A percentile compares a stretch with the other conserved stretches of the same genome.
Evolutionary conservation across 2,329 filamentous ascomycete species (phyloP).

Genomic region (Aspergillus ochraceus): DNA sequence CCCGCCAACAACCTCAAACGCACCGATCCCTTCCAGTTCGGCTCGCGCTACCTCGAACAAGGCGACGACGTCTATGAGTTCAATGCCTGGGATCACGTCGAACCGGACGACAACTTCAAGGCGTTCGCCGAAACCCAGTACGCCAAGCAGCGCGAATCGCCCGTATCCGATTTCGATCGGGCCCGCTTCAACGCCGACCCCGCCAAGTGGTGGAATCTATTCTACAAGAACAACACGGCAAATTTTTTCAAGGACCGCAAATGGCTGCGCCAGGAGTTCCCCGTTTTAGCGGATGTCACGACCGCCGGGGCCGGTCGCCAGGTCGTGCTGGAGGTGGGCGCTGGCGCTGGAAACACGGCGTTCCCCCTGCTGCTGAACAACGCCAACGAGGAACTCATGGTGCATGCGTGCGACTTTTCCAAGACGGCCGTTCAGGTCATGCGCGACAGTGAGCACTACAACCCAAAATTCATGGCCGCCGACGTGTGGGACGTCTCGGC

Average conservation of each 20-base stretch:
- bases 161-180: conserved; percentile 92
- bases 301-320: conserved; percentile 66
- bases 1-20: conserved; percentile 78
- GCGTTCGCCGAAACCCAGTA: conserved; percentile 84
- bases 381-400: conserved; percentile 74
- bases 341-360: conserved; percentile 93
- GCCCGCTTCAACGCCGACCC: conserved; percentile 84
- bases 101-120: conserved; percentile 84
- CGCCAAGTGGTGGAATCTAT: conserved; percentile 96
- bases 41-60: conserved; percentile 79
- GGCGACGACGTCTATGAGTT: conserved; percentile 92
- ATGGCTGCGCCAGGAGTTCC: conserved; percentile 96
- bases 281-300: conserved; percentile 76
- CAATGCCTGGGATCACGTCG: conserved; percentile 98
- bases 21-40: conserved; percentile 92
- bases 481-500: conserved; percentile 92
- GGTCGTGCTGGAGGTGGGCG: conserved; percentile 84
- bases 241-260: conserved; percentile 99
- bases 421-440: conserved; percentile 95
- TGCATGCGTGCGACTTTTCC: conserved; percentile 96
- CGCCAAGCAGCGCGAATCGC: conserved; percentile 76
- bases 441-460: conserved; percentile 74
- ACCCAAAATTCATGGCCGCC: conserved; percentile 70
- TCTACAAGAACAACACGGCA: conserved; percentile 95
- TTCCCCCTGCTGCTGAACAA: conserved; percentile 87